Conservation (phyloP, 495 filamentous ascomycete genomes). For the Pseudomonodictys pantanalensis region DNA sequence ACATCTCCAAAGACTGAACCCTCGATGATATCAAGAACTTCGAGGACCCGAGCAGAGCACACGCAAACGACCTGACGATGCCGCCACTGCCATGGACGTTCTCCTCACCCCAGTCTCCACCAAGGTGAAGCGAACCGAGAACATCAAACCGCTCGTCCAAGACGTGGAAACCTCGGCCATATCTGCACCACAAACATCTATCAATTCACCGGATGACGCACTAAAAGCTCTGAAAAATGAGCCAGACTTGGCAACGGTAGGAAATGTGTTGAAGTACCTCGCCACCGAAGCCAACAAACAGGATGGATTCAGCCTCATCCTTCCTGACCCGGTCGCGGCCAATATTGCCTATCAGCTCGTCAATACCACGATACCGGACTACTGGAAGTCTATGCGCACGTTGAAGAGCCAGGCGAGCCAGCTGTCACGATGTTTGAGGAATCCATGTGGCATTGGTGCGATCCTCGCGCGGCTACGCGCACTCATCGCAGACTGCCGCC, state of each 20-base stretch:
- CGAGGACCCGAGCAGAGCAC: too few species aligned
- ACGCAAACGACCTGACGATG: too few species aligned
- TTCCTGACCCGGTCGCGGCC: slow-evolving; percentile 61
- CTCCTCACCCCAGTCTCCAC: slow-evolving; percentile 39
- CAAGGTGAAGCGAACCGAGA: slow-evolving; percentile 15
- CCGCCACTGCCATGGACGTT: slow-evolving; percentile 36
- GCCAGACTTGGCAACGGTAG: slow-evolving; percentile 60
- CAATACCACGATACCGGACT: slow-evolving; percentile 67
- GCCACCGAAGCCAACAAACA: slow-evolving; percentile 34
- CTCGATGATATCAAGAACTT: too few species aligned
- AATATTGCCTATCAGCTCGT: slow-evolving; percentile 70
- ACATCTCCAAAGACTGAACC: too few species aligned
- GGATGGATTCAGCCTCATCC: slow-evolving; percentile 55
- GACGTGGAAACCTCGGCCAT: slow-evolving; percentile 20
- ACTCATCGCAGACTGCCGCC: slow-evolving; percentile 45
- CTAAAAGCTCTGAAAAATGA: slow-evolving; percentile 62
- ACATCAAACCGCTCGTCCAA: neutral
- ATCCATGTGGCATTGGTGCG: slow-evolving; percentile 68
- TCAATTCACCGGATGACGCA: slow-evolving; percentile 54
- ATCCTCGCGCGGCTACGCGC: slow-evolving; percentile 61
- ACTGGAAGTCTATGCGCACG: slow-evolving; percentile 57
- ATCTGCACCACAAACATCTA: neutral
- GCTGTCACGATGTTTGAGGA: slow-evolving; percentile 67
- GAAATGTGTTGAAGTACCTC: slow-evolving; percentile 54
- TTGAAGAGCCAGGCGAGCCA: slow-evolving; percentile 36